Conservation (phyloP, 1,284 basidiomycete genomes). For the Ceratobasidium sp. region DNA sequence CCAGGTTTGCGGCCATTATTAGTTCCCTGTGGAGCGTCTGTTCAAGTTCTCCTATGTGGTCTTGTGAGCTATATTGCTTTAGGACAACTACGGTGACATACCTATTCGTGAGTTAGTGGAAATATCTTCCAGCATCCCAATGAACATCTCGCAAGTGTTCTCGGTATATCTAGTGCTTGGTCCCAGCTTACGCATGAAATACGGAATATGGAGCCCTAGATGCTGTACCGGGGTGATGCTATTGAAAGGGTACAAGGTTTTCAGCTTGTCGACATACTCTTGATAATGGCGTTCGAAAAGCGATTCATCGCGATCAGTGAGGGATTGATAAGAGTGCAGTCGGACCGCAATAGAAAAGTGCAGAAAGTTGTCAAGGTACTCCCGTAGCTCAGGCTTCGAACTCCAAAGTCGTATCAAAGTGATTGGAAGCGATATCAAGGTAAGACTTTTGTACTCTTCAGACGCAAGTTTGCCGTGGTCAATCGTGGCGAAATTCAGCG, state of each 20-base stretch:
- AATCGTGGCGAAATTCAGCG: conserved; percentile 35
- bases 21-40: conserved; percentile 26
- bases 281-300: conserved; percentile 10
- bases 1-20: conserved; percentile 1
- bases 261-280: conserved; percentile 4
- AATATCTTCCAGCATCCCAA: conserved; percentile 36
- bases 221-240: conserved; percentile 30
- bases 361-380: conserved; percentile 23
- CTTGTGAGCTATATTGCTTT: background rate
- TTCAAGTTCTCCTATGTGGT: conserved; percentile 19
- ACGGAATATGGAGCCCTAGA: conserved; percentile 29
- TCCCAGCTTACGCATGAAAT: conserved; percentile 28
- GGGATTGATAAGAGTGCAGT: conserved; percentile 25
- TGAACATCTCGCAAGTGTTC: conserved; percentile 44
- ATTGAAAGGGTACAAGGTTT: conserved; percentile 25
- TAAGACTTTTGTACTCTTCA: conserved; percentile 48
- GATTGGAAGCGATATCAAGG: conserved; percentile 47
- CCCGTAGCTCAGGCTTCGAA: too few relatives aligned
- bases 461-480: conserved; percentile 46
- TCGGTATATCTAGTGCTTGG: conserved; percentile 24
- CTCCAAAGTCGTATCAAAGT: conserved; percentile 43
- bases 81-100: conserved; percentile 3
- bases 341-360: conserved; percentile 16
- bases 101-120: conserved; percentile 30
- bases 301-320: background rate